Percentiles rank a stretch among this genome's conserved stretches.
These are phyloP conservation scores for Fusarium musae DNA, from an alignment of 2,329 filamentous ascomycete species.

Conservation along the genomic window DNA sequence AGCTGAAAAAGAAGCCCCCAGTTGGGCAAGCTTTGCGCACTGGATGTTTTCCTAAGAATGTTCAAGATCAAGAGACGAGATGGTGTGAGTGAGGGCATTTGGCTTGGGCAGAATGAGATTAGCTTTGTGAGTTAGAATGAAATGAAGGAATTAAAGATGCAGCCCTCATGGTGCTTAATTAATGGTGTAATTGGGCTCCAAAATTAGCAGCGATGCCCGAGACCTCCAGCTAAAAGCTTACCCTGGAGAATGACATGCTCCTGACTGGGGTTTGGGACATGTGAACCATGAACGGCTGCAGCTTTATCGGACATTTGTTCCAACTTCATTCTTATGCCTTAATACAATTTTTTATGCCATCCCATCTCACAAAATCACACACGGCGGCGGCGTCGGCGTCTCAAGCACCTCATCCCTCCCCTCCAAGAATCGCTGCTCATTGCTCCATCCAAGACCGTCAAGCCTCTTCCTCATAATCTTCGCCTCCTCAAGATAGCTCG, in stretches of 20 bases:
- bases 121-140: not conserved
- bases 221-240: not conserved
- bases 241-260: not conserved
- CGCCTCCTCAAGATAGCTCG: conserved; percentile 11
- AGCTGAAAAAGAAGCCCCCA: conserved; percentile 25
- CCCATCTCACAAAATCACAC: conserved; percentile 8
- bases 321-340: accelerated
- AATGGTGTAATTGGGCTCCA: not conserved
- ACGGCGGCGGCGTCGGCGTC: not conserved
- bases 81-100: not conserved
- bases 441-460: conserved; percentile 7
- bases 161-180: not conserved
- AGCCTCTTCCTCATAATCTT: not conserved
- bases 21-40: conserved; percentile 16
- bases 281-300: too few relatives aligned
- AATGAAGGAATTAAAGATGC: not conserved
- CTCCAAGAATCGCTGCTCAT: not conserved
- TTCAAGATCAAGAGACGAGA: not conserved
- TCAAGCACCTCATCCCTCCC: not conserved
- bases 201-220: not conserved
- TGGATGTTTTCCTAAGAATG: not conserved
- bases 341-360: too few relatives aligned
- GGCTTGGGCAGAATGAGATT: not conserved
- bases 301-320: not conserved
- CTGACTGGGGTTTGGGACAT: not conserved